Conservation (phyloP, 2,329 filamentous ascomycete species). For the Alternaria ethzedia region DNA sequence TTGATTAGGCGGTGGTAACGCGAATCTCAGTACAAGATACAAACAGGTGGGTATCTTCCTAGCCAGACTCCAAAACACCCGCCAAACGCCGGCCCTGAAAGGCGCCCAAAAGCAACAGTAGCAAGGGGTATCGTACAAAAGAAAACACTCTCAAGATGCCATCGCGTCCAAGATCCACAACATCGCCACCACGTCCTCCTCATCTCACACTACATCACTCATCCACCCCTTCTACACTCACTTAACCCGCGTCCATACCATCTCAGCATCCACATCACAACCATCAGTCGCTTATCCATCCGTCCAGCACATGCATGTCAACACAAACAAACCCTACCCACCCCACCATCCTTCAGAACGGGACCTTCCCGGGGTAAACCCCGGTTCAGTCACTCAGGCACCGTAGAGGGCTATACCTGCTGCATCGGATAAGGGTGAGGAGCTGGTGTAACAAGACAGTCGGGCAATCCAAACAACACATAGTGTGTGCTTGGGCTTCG, state of each 20-base stretch:
- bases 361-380: neutral
- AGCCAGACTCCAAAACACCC: neutral
- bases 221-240: neutral
- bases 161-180: neutral
- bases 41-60: neutral
- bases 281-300: neutral
- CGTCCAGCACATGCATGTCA: neutral
- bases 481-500: neutral
- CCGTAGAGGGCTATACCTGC: slow-evolving; percentile 12
- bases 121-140: neutral
- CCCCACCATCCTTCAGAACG: slow-evolving; percentile 6
- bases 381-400: slow-evolving; percentile 1
- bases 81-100: neutral
- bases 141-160: neutral
- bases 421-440: slow-evolving; percentile 1
- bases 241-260: neutral
- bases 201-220: neutral
- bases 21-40: neutral
- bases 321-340: neutral
- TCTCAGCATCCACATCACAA: neutral
- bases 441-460: neutral
- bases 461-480: neutral
- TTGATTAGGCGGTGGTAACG: neutral
- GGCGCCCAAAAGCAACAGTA: neutral
- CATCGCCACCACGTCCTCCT: neutral